A percentile compares a stretch with the other conserved stretches of the same genome.
phyloP scores from a whole-genome alignment of 2,329 filamentous ascomycete genomes.

The Colletotrichum sp. region DNA sequence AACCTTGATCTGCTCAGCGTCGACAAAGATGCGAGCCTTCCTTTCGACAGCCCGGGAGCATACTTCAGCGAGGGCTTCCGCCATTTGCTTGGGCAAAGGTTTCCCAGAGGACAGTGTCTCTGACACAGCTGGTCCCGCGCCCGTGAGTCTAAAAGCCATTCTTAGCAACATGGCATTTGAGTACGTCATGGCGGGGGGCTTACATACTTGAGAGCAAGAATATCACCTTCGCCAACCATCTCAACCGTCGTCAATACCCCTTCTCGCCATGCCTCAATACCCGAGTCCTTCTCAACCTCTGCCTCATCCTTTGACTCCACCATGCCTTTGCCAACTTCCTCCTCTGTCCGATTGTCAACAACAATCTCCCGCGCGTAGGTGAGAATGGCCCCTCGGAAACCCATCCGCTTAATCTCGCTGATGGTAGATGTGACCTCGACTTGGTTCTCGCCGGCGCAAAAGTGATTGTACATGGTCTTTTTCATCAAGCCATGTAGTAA shows the following conservation, averaged over 20 bases:
- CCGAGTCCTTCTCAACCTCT: constrained; percentile 51
- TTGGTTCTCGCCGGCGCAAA: constrained; percentile 82
- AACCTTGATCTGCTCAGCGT: constrained; percentile 82
- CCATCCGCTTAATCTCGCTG: constrained; percentile 70
- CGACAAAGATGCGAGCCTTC: constrained; percentile 78
- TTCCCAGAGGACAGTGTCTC: constrained; percentile 67
- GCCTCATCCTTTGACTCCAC: constrained; percentile 52
- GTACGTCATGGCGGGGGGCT: constrained; percentile 21
- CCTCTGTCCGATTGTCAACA: constrained; percentile 59
- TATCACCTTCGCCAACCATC: constrained; percentile 70
- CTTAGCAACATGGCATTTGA: neutral
- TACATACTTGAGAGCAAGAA: constrained; percentile 72
- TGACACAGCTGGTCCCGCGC: constrained; percentile 79
- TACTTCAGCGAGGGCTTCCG: constrained; percentile 74
- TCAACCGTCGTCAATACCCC: constrained; percentile 78
- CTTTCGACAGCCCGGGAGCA: constrained; percentile 74
- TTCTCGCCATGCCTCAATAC: constrained; percentile 73
- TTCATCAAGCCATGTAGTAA: constrained; percentile 74
- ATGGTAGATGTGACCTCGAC: constrained; percentile 72
- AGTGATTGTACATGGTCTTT: constrained; percentile 87
- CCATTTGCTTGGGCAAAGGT: constrained; percentile 68
- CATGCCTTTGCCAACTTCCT: constrained; percentile 46
- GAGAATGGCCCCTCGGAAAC: constrained; percentile 84
- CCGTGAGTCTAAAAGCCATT: constrained; percentile 67
- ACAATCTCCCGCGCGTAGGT: constrained; percentile 86